Evolutionary conservation across 2,329 filamentous ascomycete species (phyloP), one percentile per base, ranked within the genome.

Genomic region (Hyphodiscus sp.): DNA sequence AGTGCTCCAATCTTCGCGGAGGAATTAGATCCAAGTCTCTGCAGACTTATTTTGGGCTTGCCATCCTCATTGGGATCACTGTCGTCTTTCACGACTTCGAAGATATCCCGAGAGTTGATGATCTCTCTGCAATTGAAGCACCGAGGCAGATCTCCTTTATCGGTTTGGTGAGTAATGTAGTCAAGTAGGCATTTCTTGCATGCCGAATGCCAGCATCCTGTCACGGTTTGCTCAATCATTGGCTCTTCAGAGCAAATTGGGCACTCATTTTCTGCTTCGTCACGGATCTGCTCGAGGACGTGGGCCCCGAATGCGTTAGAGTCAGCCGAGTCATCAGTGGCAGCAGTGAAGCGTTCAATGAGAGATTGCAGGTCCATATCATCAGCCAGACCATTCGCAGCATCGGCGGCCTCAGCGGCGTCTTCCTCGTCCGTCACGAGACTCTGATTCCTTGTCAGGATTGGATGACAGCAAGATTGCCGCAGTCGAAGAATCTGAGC

Each of bases 141-240:
- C 10, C 86, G 82, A 1, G 94, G 87, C 0, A 86, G 70, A 48
- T 89, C 80, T 44, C 85, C 83, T 54, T 86, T 89, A 61, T 89
- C 85, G 4, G 79, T 86, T 68, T 96, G 87, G 65, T 96, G 91
- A 58, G 87, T 83, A 65, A 99, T 95, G 63, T 90, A 96, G 62
- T 90, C 85, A 1, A 95, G 74, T n/a, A 97, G 74, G 64, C 94
- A 99, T 58, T 89, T 86, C 71, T 94, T 96, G 74, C 94, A 99
- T 0, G 94, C 91, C 33, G 89, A 95, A 70, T 99, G 94, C 91
- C 94, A 99, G 71, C 94, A 99, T 0, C 90, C 89, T 0, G 94
- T 97, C 1, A 99, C 94, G 0, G 88, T 87, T 66, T 95, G 92
- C 51, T 96, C 87, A 42, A 89, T 81, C 91, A 97, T 97, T 2